Base-by-base conservation (phyloP, 495 filamentous ascomycete genomes). In the Xylaria acuta region DNA sequence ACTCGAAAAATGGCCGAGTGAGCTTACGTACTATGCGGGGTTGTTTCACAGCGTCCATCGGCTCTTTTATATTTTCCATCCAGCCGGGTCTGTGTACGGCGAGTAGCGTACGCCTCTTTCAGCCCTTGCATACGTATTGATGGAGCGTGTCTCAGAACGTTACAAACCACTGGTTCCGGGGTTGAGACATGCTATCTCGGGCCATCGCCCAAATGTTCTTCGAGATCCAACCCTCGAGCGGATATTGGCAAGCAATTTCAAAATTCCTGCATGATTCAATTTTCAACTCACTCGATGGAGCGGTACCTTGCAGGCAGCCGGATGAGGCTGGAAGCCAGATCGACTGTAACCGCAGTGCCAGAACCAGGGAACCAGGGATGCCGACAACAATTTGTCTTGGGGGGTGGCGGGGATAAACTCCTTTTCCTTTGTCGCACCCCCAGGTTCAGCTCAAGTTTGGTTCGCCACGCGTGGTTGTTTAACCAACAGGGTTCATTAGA, bases 161-260 rank as follows among this genome's bases (percentile, higher is more conserved):
- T 12, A 25, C 58, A 32, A 64, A 41, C 58, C 25, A 40, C 27
- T 41, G 47, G 40, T 36, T 53, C 27, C 12, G 51, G 54, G 62
- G 47, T 72, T 60, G 63, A 72, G 70, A 72, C 32, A 67, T n/a
- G 16, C 45, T 60, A 49, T 58, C 38, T 71, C 32, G 62, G 59
- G 32, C 51, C 58, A 25, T 67, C 49, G 40, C 2, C 36, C 49
- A 59, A 36, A 43, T 45, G 8, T 54, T 20, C 9, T 25, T 30
- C 30, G 20, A 58, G 22, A 27, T 18, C 16, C 45, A 40, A n/a
- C 32, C 60, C 41, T 47, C 38, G 59, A 8, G 5, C 43, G 41
- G n/a, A 41, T 40, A 63, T 63, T 11, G 16, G 32, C 45, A 56
- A 62, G 36, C 47, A 34, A 70, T 38, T 49, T 18, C 36, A 32